These are phyloP conservation scores for Cryptococcus jaspeensis DNA, from an alignment of 1,284 basidiomycete genomes.

Conservation along the genomic window DNA sequence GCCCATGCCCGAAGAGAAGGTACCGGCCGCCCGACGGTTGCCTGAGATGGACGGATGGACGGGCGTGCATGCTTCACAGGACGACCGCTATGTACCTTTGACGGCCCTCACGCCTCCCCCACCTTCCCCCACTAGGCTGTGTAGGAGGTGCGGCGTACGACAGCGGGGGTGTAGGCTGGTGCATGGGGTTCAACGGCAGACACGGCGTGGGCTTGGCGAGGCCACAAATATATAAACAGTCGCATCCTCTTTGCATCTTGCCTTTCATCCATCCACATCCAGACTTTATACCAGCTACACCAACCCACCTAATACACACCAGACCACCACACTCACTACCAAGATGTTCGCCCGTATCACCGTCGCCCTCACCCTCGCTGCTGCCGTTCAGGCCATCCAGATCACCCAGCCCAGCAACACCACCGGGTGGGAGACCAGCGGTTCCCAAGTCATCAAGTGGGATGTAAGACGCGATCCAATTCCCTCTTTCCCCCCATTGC, in stretches of 20 bases:
- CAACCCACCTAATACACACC: neutral
- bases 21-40: no score
- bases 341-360: slow-evolving; percentile 12
- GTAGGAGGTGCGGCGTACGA: no score
- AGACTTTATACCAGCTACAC: neutral
- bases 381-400: slow-evolving; percentile 17
- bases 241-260: neutral
- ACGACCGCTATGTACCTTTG: no score
- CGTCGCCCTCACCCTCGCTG: slow-evolving; percentile 22
- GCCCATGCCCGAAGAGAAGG: no score
- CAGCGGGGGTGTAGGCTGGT: no score
- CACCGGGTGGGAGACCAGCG: slow-evolving; percentile 28
- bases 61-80: no score
- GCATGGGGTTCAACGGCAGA: no score
- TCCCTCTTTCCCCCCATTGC: neutral
- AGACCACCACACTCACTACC: neutral
- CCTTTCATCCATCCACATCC: neutral
- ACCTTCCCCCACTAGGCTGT: no score
- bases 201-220: neutral
- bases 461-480: slow-evolving; percentile 23
- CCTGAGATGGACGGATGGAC: no score
- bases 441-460: slow-evolving; percentile 38
- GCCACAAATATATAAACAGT: neutral
- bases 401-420: slow-evolving; percentile 38
- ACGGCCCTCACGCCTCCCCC: no score